Base-by-base conservation (phyloP, 345 rosid species). In the Corchorus olitorius region DNA sequence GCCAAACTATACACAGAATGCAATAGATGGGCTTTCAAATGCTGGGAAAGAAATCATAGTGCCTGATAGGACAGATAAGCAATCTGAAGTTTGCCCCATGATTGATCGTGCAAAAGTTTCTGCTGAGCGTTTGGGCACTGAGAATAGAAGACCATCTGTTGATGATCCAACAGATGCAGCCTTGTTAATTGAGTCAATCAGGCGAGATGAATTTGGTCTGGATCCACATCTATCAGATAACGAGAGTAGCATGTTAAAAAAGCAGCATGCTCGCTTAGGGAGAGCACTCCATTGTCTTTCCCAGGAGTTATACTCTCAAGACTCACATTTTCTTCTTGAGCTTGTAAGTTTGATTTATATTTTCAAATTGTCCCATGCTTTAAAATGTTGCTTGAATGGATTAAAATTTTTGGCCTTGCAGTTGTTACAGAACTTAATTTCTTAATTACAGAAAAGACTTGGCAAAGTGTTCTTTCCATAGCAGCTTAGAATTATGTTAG, bases 211-310 rank as follows among this genome's bases (percentile, higher is more conserved):
- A 81, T 96, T 96, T 84, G 99, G 99, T 70, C 84, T 96, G 70
- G 89, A 86, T 84, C 82, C 88, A 60, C 82, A 76, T 84, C 86
- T 90, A 83, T 88, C 97, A 79, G 80, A 82, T 56, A 72, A 76
- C 56, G 98, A 96, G 84, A 89, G 81, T 78, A 82, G 74, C 84
- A 85, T 96, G 88, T 81, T 96, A 84, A 89, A 83, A 81, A 96
- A 92, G 86, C 99, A 96, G 80, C 99, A 96, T 85, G 98, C 97
- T 86, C 99, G 98, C 61, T 81, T 96, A 43, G 99, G 98, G 58
- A 96, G 99, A 88, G 98, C 99, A 73, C 97, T 96, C 54, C 94
- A 96, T 67, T 96, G 98, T 84, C 93, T 96, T 77, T 96, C 99
- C 19, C 99, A 91, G 83, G 99, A 96, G 82, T 80, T 96, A 75